Percentiles rank a stretch among this genome's conserved stretches.
These are phyloP conservation scores for Trametes coccinea DNA, from an alignment of 768 basidiomycete genomes.

Conservation along the genomic window DNA sequence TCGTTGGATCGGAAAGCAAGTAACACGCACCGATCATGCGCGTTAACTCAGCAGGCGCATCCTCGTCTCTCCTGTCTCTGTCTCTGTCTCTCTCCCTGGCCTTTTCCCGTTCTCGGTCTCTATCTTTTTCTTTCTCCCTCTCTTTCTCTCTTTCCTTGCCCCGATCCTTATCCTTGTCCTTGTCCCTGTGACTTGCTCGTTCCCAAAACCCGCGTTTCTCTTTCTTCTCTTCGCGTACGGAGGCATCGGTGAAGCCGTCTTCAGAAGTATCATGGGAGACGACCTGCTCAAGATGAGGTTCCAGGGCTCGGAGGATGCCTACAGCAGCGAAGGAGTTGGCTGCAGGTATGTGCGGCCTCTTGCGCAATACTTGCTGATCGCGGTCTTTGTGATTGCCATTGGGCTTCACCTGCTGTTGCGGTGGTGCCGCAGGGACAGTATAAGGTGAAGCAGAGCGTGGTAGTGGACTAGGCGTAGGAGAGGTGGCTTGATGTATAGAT, in stretches of 20 bases:
- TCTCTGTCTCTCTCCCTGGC: conserved; percentile 34
- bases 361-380: conserved; percentile 26
- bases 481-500: conserved; percentile 12
- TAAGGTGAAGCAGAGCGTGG: conserved; percentile 16
- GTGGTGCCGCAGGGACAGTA: conserved; percentile 8
- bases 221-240: conserved; percentile 43
- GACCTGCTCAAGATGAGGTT: conserved; percentile 43
- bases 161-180: conserved; percentile 38
- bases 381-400: conserved; percentile 25
- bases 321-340: conserved; percentile 41
- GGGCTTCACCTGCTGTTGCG: conserved; percentile 9
- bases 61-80: conserved; percentile 44
- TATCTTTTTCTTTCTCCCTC: conserved; percentile 39
- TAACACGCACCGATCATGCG: conserved; percentile 63
- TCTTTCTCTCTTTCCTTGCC: conserved; percentile 41
- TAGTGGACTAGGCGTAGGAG: conserved; percentile 16
- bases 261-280: conserved; percentile 32
- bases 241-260: conserved; percentile 32
- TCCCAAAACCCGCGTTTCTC: conserved; percentile 62
- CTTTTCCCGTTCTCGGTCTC: too few species aligned
- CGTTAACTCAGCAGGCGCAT: conserved; percentile 54
- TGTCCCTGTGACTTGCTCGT: conserved; percentile 32
- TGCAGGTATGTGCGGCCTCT: conserved; percentile 27
- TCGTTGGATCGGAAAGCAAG: background rate
- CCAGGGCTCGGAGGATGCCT: conserved; percentile 61